A percentile compares a stretch with the other conserved stretches of the same genome.
Evolutionary conservation across 2,329 filamentous ascomycete genomes (phyloP).

Genomic region (Ilyonectria mors-panacis): DNA sequence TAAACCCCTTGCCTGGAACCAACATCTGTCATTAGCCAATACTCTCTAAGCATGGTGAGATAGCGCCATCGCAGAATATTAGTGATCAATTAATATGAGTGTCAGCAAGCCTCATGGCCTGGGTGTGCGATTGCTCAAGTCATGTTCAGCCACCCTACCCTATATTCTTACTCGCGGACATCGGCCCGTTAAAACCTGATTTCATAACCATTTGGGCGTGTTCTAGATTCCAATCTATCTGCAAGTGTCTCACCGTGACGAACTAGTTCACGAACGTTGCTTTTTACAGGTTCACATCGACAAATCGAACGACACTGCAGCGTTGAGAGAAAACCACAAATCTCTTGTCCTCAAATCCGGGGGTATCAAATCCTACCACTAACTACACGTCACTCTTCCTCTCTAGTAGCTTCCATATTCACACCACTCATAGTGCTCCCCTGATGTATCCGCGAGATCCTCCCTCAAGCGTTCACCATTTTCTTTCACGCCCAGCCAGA

Average conservation of each 20-base stretch:
- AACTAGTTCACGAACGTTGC: neutral
- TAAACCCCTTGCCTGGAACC: neutral
- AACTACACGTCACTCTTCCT: conserved; percentile 5
- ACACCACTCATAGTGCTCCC: neutral
- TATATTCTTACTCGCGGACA: neutral
- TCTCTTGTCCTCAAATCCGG: conserved; percentile 15
- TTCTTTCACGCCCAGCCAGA: conserved; percentile 18
- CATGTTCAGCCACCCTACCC: neutral
- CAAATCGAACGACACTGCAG: neutral
- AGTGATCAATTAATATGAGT: neutral
- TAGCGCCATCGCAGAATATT: neutral
- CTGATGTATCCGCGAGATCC: neutral
- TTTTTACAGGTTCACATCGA: neutral
- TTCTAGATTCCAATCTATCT: neutral
- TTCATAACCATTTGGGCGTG: neutral
- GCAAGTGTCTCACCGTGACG: neutral
- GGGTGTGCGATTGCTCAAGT: neutral
- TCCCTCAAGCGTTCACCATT: conserved; percentile 4
- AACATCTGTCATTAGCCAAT: neutral
- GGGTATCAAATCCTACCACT: conserved; percentile 28
- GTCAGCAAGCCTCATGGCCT: neutral
- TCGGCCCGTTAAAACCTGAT: neutral
- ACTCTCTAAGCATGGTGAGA: neutral
- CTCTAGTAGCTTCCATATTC: neutral
- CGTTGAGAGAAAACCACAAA: neutral